Evolutionary conservation across 140 eudicot species (phyloP), one percentile per base, ranked within the genome.

Genomic region (Cichorium intybus): DNA sequence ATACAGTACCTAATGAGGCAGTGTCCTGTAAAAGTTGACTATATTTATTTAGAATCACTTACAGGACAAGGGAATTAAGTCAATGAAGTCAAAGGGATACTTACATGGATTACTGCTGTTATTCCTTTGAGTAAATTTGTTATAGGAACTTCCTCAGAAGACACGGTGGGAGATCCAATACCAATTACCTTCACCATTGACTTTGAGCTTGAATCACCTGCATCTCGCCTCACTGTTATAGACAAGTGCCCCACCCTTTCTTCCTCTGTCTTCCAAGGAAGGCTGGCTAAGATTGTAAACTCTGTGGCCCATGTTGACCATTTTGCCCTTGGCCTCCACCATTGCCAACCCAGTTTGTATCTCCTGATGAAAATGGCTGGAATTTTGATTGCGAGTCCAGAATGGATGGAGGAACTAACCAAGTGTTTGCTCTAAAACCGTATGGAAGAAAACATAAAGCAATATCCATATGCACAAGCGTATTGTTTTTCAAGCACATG

Each of bases 281-380:
- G 80, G 64, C 53, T 80, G 27, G 91, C 88, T 76, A 94, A 64
- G 56, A 89, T 80, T 22, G 99, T 95, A 67, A 94, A 94, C 35
- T 94, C 94, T 15, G 99, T 94, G 29, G 97, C 99, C 99, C 97
- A 94, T 89, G 71, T 65, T 86, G 84, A 68, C 95, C 95, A 56
- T 75, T 41, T 75, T 78, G 79, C 66, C 99, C 97, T 68, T 84
- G 99, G 62, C 99, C 99, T 56, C 98, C 98, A 67, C 98, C 95
- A 68, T 79, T 77, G 50, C 96, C 99, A 24, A 90, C 97, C 99
- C 99, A 94, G 55, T 60, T 86, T 75, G 84, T 95, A 73, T 94
- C 99, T 79, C 89, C 99, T 9, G 74, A n/a, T n/a, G n/a, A n/a
- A n/a, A n/a, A n/a, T n/a, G n/a, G n/a, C 50, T 77, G 82, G 54